Conservation (phyloP, 208 protist species). For the Trypanosomatidae sp. region DNA sequence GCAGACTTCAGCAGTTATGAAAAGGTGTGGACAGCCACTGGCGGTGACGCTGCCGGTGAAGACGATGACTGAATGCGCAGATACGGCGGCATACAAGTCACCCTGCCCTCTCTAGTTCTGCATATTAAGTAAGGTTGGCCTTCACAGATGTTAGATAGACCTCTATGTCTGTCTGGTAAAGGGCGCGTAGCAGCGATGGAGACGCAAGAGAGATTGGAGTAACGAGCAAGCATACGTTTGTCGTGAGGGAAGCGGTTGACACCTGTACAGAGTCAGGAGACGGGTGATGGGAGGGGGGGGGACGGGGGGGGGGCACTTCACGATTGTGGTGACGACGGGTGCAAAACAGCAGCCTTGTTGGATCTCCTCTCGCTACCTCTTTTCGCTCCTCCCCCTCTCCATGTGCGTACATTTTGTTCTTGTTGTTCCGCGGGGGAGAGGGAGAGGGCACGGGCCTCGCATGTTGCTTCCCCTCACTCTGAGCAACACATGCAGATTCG, state of each 20-base stretch:
- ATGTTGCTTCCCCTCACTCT: neutral
- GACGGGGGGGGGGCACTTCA: neutral
- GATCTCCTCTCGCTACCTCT: neutral
- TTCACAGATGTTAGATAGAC: neutral
- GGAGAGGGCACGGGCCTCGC: neutral
- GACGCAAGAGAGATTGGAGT: neutral
- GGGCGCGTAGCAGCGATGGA: neutral
- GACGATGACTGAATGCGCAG: conserved; percentile 31
- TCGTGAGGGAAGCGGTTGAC: neutral
- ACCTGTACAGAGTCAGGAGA: neutral
- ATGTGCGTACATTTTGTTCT: neutral
- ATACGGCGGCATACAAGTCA: neutral
- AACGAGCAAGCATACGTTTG: neutral
- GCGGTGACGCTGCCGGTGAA: conserved; percentile 57
- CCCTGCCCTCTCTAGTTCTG: neutral
- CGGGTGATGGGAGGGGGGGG: neutral
- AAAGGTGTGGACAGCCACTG: conserved; percentile 65
- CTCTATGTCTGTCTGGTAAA: neutral
- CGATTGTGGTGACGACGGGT: neutral
- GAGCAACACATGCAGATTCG: neutral
- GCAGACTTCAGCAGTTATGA: conserved; percentile 42
- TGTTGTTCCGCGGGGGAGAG: neutral
- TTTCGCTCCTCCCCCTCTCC: neutral
- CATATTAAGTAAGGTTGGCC: neutral
- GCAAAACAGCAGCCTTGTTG: neutral